Percentiles rank a stretch among this genome's conserved stretches.
Conservation (phyloP, 257 asterid genomes). For the Nyctanthes arbortristis region DNA sequence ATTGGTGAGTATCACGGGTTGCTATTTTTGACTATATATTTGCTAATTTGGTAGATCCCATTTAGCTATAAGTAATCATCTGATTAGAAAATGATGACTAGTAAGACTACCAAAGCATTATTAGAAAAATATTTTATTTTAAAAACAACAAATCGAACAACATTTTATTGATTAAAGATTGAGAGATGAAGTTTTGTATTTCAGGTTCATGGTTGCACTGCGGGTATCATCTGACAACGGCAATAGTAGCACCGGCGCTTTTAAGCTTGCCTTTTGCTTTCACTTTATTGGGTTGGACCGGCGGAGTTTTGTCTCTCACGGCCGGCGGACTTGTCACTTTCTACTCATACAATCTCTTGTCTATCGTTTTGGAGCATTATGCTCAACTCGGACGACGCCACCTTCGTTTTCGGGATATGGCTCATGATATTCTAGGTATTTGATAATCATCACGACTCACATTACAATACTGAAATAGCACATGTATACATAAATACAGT, state of each 20-base stretch:
- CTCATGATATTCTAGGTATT: constrained; percentile 66
- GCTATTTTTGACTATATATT: no score
- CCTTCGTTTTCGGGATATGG: constrained; percentile 71
- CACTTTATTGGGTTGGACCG: constrained; percentile 59
- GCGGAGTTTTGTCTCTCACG: constrained; percentile 52
- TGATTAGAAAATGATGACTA: no score
- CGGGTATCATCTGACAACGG: constrained; percentile 70
- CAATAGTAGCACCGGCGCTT: constrained; percentile 69
- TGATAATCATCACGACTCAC: not conserved
- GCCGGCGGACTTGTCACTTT: constrained; percentile 52
- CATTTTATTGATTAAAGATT: no score
- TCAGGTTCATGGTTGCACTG: constrained; percentile 73
- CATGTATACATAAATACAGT: no score
- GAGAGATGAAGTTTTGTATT: no score
- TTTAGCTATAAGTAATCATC: no score
- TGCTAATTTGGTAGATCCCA: no score
- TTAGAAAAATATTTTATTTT: no score
- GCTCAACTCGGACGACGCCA: constrained; percentile 66
- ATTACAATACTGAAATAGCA: not conserved
- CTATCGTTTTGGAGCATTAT: constrained; percentile 61
- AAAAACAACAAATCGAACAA: no score
- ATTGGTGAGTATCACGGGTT: no score
- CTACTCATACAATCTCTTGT: constrained; percentile 61
- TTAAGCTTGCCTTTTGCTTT: constrained; percentile 63
- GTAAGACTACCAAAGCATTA: no score